These are phyloP conservation scores for Crithidia brevicula DNA, from an alignment of 208 protist species.

Conservation along the genomic window DNA sequence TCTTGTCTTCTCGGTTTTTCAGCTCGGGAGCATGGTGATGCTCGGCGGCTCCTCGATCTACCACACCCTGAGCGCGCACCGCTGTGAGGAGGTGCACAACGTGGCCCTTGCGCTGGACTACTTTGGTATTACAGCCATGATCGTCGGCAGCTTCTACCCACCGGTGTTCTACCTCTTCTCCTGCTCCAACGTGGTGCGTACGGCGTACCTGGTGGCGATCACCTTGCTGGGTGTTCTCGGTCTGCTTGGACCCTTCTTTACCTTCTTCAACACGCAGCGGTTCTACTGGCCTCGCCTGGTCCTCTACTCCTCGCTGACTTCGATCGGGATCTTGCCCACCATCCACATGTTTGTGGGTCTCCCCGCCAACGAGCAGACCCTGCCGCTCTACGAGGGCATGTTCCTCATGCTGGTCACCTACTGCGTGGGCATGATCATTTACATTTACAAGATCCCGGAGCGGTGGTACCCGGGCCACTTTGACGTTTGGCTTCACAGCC, in stretches of 20 bases:
- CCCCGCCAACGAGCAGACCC: conserved; percentile 38
- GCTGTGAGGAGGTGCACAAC: conserved; percentile 52
- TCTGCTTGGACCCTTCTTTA: conserved; percentile 73
- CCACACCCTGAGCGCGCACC: conserved; percentile 74
- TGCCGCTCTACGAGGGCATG: conserved; percentile 63
- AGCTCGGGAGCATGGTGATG: conserved; percentile 72
- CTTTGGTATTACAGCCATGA: conserved; percentile 85
- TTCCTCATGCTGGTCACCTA: conserved; percentile 73
- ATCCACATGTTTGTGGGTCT: conserved; percentile 65
- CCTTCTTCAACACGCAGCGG: conserved; percentile 55
- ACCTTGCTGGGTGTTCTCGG: conserved; percentile 68
- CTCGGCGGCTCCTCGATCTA: conserved; percentile 75
- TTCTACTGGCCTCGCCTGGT: conserved; percentile 56
- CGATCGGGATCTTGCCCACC: conserved; percentile 67
- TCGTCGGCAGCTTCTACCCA: conserved; percentile 82
- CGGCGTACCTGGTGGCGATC: conserved; percentile 71
- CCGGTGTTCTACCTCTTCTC: conserved; percentile 83
- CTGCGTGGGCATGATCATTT: conserved; percentile 76
- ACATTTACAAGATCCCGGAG: conserved; percentile 79
- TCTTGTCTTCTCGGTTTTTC: conserved; percentile 71
- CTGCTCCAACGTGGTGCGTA: conserved; percentile 61
- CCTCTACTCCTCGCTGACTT: conserved; percentile 79
- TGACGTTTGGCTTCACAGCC: conserved; percentile 67
- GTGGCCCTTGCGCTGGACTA: conserved; percentile 78
- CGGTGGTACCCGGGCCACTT: conserved; percentile 76